Conservation (phyloP, 78 protist species). For the Thecamonas trahens region DNA sequence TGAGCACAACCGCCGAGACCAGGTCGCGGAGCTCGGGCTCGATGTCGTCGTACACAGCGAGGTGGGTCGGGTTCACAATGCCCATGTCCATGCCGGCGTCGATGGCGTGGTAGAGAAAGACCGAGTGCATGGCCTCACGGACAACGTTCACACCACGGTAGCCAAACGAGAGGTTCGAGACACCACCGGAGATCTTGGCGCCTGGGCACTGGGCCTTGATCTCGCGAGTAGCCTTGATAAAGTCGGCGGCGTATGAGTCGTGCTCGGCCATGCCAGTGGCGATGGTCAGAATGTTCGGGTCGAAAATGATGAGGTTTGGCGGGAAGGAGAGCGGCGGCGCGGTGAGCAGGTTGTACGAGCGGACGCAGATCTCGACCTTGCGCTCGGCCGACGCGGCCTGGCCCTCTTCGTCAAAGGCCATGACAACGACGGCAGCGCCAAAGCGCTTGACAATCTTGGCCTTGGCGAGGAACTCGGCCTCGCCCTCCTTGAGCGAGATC, state of each 20-base stretch:
- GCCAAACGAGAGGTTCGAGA: conserved; percentile 96
- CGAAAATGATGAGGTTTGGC: conserved; percentile 94
- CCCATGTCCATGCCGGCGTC: conserved; percentile 95
- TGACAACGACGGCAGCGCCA: conserved; percentile 91
- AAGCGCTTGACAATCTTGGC: conserved; percentile 71
- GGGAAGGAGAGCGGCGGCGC: conserved; percentile 59
- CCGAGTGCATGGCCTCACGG: conserved; percentile 94
- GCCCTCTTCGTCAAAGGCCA: conserved; percentile 98
- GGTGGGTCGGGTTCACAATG: conserved; percentile 94
- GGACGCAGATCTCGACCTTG: conserved; percentile 85
- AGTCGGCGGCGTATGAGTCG: conserved; percentile 89
- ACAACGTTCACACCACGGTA: conserved; percentile 89
- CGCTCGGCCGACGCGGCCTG: conserved; percentile 82
- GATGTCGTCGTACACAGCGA: conserved; percentile 89
- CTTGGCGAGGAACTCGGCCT: conserved; percentile 74
- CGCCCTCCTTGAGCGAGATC: conserved; percentile 93
- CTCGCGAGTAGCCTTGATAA: conserved; percentile 74
- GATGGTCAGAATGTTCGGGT: conserved; percentile 95
- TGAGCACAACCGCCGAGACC: conserved; percentile 60
- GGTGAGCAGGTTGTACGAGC: conserved; percentile 82
- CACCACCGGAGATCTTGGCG: conserved; percentile 79
- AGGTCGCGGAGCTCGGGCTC: conserved; percentile 41
- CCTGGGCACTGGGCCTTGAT: conserved; percentile 51
- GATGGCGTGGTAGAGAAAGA: conserved; percentile 62
- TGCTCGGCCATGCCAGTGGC: conserved; percentile 96